Base-by-base conservation (phyloP, 441 rosid genomes). In the Macaranga tanarius region DNA sequence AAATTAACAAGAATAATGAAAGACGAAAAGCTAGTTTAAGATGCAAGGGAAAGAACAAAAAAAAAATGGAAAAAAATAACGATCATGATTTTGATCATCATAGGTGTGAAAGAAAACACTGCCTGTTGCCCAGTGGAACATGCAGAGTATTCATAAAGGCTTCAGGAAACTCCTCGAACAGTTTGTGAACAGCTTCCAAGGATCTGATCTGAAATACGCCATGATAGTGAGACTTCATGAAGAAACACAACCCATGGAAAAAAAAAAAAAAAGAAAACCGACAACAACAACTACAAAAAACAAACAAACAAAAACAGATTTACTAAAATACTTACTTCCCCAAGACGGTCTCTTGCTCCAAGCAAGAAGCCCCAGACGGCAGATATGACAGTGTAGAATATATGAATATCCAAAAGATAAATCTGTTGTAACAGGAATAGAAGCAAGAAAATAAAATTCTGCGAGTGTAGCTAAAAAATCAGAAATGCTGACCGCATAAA, bases 341-440 rank as follows among this genome's bases (percentile, higher is more conserved):
- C 99, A 60, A 95, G 91, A 74, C 89, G 99, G 83, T 90, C 99
- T 83, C 96, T 87, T 51, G 99, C 99, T 71, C 99, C 99, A 47
- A 93, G 94, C 86, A 95, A 84, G 82, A 95, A 95, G 70, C 98
- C 99, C 89, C 88, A 85, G 73, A 87, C 76, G 47, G 99, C 96
- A 82, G 98, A 95, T 83, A 87, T 71, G 73, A 93, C 22, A n/a
- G 98, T 95, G 84, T 93, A 95, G 82, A 92, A 86, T 56, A 95
- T 81, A 79, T 89, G 87, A 75, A 86, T 87, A 85, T 95, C 99
- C 76, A 93, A 75, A 60, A 95, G 90, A 86, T 95, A 95, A 69
- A 95, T 95, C 99, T 95, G 96, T 65, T 28, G 57, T 23, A 82
- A 50, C 73, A 69, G 54, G 74, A 50, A 68, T 10, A 16, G 25